Evolutionary conservation across 177 flowering plant genomes (phyloP).

Genomic region (Vitis hybrid): DNA sequence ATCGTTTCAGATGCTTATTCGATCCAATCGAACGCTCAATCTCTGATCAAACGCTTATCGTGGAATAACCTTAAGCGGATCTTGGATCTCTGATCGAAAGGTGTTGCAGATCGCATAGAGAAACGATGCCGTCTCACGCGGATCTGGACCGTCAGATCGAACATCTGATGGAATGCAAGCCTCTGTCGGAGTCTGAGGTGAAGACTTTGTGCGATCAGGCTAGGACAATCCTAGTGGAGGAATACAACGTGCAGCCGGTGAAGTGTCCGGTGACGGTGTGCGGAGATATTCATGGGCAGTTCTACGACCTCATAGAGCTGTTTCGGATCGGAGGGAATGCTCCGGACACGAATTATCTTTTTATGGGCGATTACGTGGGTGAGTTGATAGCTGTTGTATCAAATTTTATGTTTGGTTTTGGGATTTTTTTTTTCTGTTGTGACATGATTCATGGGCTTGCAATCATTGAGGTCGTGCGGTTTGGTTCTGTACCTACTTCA

Average conservation of each 20-base stretch:
- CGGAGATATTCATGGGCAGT: conserved; percentile 97
- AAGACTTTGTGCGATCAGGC: conserved; percentile 92
- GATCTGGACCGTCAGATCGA: conserved; percentile 98
- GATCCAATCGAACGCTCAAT: background rate
- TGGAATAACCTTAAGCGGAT: conserved; percentile 4
- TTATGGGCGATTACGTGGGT: conserved; percentile 99
- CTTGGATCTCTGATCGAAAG: conserved; percentile 14
- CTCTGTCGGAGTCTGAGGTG: conserved; percentile 82
- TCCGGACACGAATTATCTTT: conserved; percentile 95
- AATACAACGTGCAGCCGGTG: conserved; percentile 98
- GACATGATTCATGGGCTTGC: background rate
- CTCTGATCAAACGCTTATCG: background rate
- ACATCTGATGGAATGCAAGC: conserved; percentile 96
- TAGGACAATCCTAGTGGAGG: conserved; percentile 84
- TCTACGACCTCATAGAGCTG: conserved; percentile 90
- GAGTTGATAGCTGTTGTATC: conserved; percentile 14
- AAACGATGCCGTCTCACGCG: conserved; percentile 78
- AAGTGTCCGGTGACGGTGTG: conserved; percentile 97
- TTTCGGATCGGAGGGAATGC: conserved; percentile 93
- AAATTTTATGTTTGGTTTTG: background rate
- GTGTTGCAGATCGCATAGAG: conserved; percentile 18
- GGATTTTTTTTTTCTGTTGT: background rate
- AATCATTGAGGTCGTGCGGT: background rate
- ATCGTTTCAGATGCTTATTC: conserved; percentile 3
- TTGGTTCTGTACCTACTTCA: background rate